phyloP scores from a whole-genome alignment of 805 yeast genomes.

The Candida piceae region DNA sequence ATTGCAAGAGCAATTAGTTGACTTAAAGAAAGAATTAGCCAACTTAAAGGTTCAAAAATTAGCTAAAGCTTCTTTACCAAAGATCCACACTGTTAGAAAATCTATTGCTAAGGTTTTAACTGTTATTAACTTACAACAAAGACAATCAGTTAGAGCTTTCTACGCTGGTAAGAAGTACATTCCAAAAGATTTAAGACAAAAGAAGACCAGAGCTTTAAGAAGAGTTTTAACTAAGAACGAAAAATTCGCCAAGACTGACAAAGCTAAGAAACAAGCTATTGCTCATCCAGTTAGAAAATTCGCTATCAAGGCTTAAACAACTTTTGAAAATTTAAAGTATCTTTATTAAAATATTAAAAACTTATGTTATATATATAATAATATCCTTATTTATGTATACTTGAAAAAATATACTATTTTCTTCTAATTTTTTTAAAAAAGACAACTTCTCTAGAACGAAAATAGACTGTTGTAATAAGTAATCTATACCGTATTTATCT shows the following conservation, averaged over 20 bases:
- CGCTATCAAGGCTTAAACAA: slow-evolving; percentile 99
- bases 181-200: slow-evolving; percentile 98
- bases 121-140: slow-evolving; percentile 92
- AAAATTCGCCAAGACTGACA: slow-evolving; percentile 74
- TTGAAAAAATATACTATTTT: slow-evolving; percentile 3
- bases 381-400: no score
- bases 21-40: slow-evolving; percentile 95
- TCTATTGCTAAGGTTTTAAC: slow-evolving; percentile 98
- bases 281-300: slow-evolving; percentile 98
- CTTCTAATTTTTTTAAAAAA: slow-evolving; percentile 3
- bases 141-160: slow-evolving; percentile 91
- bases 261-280: slow-evolving; percentile 84
- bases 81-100: slow-evolving; percentile 96
- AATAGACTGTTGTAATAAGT: no score
- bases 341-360: neutral
- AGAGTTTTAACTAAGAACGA: slow-evolving; percentile 89
- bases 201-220: slow-evolving; percentile 99
- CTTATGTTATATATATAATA: no score
- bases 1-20: slow-evolving; percentile 90
- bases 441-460: no score
- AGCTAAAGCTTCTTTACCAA: slow-evolving; percentile 89
- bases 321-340: slow-evolving; percentile 6
- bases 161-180: slow-evolving; percentile 92
- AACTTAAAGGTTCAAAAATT: slow-evolving; percentile 93
- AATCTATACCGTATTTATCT: no score